Evolutionary conservation across 1,284 basidiomycete genomes (phyloP), one percentile per base, ranked within the genome.

Genomic region (Cutaneotrichosporon mucoides): DNA sequence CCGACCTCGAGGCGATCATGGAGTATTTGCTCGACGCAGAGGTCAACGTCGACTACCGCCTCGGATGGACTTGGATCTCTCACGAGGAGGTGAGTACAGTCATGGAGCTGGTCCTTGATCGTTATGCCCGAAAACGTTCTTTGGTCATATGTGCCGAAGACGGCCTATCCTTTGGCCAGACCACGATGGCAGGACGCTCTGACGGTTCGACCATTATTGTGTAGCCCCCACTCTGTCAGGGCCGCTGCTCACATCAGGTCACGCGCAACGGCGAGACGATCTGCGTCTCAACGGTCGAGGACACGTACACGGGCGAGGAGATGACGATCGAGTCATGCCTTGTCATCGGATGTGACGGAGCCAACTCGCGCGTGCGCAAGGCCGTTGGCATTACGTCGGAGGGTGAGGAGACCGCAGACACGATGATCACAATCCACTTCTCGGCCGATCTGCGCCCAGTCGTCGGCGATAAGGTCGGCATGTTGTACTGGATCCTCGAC

Each of bases 401-500:
- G 40, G 66, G 60, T 49, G 63, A 68, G 62, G 65, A 68, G 48
- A 62, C 63, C 37, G 63, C 63, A 43, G 59, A 68, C 43, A 60
- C 59, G 13, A 68, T 66, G 62, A 66, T 68, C 61, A 64, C 63
- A 12, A 63, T 68, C 34, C 66, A 66, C 61, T 68, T 66, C 53
- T 58, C 56, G 15, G 66, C 64, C 16, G 56, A 68, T 40, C 47
- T 68, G 2, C 62, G 65, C 34, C 60, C 61, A 5, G 63, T 67
- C 37, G 67, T 68, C 8, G 60, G 63, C 41, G 57, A 62, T n/a
- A 57, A 63, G 13, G 61, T 60, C 12, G 67, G 61, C 10, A 68
- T 68, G 63, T 57, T 68, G 15, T 63, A 67, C 54, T 68, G 67
- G 67, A 66, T 68, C 38, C 61, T 68, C 36, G 64, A 68, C 56